These are phyloP conservation scores for Populus nigra DNA, from an alignment of 345 rosid species.

Conservation along the genomic window DNA sequence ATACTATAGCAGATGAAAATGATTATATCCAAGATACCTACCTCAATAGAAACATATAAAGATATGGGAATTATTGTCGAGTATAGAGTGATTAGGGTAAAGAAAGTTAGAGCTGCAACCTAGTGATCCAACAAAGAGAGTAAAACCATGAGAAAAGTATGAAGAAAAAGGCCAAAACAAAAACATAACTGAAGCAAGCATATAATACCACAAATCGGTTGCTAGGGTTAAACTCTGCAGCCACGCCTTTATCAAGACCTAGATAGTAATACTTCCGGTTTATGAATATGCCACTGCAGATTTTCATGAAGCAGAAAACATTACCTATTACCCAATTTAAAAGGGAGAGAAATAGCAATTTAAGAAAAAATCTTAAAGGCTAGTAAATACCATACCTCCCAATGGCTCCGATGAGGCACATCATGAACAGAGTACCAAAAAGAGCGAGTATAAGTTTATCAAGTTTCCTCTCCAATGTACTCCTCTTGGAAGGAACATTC, in stretches of 20 bases:
- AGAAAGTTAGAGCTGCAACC: constrained; percentile 73
- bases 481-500: constrained; percentile 99
- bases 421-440: constrained; percentile 73
- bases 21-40: constrained; percentile 28
- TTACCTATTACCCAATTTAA: not conserved
- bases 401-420: constrained; percentile 91
- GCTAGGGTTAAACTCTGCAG: constrained; percentile 67
- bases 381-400: constrained; percentile 59
- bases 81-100: constrained; percentile 89
- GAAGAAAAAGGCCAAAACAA: not conserved
- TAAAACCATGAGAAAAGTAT: not conserved
- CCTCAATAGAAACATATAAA: constrained; percentile 97
- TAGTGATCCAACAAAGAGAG: constrained; percentile 37
- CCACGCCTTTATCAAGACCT: constrained; percentile 44
- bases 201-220: constrained; percentile 66
- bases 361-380: not conserved
- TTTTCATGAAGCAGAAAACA: constrained; percentile 28
- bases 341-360: not conserved
- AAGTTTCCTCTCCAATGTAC: constrained; percentile 97
- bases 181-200: constrained; percentile 8
- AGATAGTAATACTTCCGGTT: constrained; percentile 65
- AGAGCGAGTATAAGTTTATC: constrained; percentile 94
- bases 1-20: constrained; percentile 3
- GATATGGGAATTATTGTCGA: constrained; percentile 97
- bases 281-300: constrained; percentile 83